A percentile compares a stretch with the other conserved stretches of the same genome.
phyloP scores from a whole-genome alignment of 805 yeast genomes.

The Yarrowia phangngaensis region DNA sequence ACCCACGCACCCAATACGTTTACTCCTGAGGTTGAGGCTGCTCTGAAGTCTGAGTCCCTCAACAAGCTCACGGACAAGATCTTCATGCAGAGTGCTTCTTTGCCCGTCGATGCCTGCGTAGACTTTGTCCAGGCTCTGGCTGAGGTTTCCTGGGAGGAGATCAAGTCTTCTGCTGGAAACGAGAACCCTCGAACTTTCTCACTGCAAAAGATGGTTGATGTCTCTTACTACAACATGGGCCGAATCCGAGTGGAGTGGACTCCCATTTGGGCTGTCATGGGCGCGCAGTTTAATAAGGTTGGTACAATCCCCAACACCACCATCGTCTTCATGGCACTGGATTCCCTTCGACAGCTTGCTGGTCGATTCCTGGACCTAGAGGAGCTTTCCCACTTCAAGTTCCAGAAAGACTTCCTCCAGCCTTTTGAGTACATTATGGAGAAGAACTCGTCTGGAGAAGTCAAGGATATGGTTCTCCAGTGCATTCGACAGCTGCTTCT shows the following conservation, averaged over 20 bases:
- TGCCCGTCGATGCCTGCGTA: conserved; percentile 79
- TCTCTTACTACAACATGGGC: conserved; percentile 94
- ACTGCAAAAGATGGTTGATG: conserved; percentile 91
- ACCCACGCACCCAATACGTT: conserved; percentile 29
- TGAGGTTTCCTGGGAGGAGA: conserved; percentile 84
- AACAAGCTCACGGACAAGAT: conserved; percentile 70
- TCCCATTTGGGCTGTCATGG: conserved; percentile 90
- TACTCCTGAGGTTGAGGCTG: conserved; percentile 37
- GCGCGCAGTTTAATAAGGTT: conserved; percentile 77
- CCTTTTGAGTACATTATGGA: conserved; percentile 80
- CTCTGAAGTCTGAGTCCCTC: conserved; percentile 38
- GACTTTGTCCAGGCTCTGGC: conserved; percentile 84
- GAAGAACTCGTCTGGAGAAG: conserved; percentile 63
- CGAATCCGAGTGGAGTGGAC: conserved; percentile 97
- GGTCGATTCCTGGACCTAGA: conserved; percentile 90
- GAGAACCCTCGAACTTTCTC: conserved; percentile 87
- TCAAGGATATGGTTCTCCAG: conserved; percentile 84
- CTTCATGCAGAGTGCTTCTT: conserved; percentile 72
- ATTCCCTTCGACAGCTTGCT: conserved; percentile 87
- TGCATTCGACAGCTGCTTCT: conserved; percentile 82
- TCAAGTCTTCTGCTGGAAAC: conserved; percentile 78
- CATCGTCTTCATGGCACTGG: conserved; percentile 85
- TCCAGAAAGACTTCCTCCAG: conserved; percentile 86
- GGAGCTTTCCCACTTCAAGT: conserved; percentile 90
- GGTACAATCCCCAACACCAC: conserved; percentile 74